phyloP scores from a whole-genome alignment of 2,329 filamentous ascomycete genomes.

The Conoideocrella luteorostrata region DNA sequence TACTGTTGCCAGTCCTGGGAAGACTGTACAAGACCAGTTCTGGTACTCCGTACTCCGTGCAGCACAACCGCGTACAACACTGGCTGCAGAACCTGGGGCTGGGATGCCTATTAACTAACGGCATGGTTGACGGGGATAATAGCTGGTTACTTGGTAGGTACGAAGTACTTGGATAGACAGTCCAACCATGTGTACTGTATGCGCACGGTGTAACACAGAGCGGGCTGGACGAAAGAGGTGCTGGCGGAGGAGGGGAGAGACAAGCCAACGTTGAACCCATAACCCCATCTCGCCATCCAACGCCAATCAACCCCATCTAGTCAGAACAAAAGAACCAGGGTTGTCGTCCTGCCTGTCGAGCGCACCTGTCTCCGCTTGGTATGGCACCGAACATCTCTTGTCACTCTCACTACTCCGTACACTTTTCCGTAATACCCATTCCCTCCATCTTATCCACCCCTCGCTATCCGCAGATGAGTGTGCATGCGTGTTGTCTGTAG shows the following conservation, averaged over 20 bases:
- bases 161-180: too few relatives aligned
- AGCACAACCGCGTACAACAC: too few relatives aligned
- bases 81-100: not conserved
- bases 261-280: too few relatives aligned
- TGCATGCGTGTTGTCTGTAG: not conserved
- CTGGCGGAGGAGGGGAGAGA: not conserved
- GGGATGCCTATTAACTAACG: too few relatives aligned
- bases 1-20: not conserved
- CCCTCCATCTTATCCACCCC: conserved; percentile 3
- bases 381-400: not conserved
- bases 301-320: not conserved
- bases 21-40: too few relatives aligned
- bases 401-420: not conserved
- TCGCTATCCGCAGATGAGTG: not conserved
- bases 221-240: not conserved
- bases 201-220: not conserved
- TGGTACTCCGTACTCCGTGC: too few relatives aligned
- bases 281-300: not conserved
- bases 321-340: conserved; percentile 6
- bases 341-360: not conserved
- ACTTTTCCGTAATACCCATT: not conserved
- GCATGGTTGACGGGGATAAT: too few relatives aligned
- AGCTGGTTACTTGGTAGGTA: too few relatives aligned
- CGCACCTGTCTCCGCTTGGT: not conserved
- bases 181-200: not conserved